Base-by-base conservation (phyloP, 2,329 filamentous ascomycete genomes). In the Aspergillus aculeatinus region DNA sequence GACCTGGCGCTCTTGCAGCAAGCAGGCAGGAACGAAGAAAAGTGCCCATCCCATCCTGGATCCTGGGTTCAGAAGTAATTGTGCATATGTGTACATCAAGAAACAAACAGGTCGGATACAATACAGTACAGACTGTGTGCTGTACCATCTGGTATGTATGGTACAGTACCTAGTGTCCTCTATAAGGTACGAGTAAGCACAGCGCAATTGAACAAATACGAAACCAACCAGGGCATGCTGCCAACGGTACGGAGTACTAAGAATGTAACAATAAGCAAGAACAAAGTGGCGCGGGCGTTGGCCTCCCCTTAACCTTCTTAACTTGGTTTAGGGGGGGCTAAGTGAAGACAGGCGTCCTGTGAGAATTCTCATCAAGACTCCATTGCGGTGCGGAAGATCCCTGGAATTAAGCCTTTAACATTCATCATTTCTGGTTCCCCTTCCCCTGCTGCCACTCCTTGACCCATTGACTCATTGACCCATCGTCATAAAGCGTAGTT, bases 391-490 rank as follows among this genome's bases (percentile, higher is more conserved):
- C 53, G 55, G 58, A 59, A 61, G 61, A 66, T 67, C 63, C 63
- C 60, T 70, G 62, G 68, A 58, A 31, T 51, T 57, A 61, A 48
- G 25, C 60, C 56, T 57, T 64, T 61, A 51, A 55, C 57, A 25
- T 55, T 14, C 39, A 53, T 48, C 33, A 54, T 47, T n/a, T 55
- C 31, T 9, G 16, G 39, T 19, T 16, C 31, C 23, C 16, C 25
- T 19, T 16, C 31, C 23, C 16, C 25, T 31, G 14, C 33, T 52
- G 31, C 51, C 33, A 27, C 23, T 35, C 47, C 14, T 16, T 27
- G 33, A 10, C 33, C 42, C n/a, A 52, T 27, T 44, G 35, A 35
- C 47, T 31, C 52, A 39, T 55, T 48, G 25, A 31, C 4, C 23
- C 52, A 23, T 47, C 52, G 52, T 55, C 42, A 55, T 55, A 48